Evolutionary conservation across 495 filamentous ascomycete genomes (phyloP), one percentile per base, ranked within the genome.

Genomic region (Lophiostoma macrostomum): DNA sequence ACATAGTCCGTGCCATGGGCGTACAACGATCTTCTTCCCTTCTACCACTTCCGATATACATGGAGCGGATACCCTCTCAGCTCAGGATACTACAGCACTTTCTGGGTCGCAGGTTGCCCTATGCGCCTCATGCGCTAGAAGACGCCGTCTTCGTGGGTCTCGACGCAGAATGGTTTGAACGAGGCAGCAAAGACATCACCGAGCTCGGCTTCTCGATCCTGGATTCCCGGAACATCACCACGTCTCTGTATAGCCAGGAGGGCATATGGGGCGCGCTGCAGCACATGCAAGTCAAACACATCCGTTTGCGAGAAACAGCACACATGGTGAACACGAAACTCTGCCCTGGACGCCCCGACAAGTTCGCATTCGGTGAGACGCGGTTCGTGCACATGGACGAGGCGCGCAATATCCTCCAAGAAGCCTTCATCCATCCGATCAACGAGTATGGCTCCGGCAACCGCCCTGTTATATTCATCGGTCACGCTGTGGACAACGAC

Each of bases 331-430:
- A 54, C 31, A 45, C 19, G 4, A 11, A 37, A 4, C 1, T 23
- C 1, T 40, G 50, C 29, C n/a, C 30, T 10, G 42, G 30, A 4
- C 12, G 34, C 23, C 32, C 52, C 11, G 42, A 47, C 16, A 45
- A 29, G 10, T 56, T 56, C 35, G 24, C 40, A 2, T 56, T 48
- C 23, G 42, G 52, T 1, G 41, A 8, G 5, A 48, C 52, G 3
- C 47, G 49, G 39, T 56, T 48, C 25, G 36, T 56, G 3, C 20
- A 13, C 12, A 23, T 19, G 23, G 10, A 47, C 16, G 42, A 54
- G 18, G 52, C 43, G 4, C 22, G 12, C 2, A 10, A 39, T 6
- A 5, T 56, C 12, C 42, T 56, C 12, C 5, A 34, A 0, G 25
- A 56, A 3, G 19, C 52, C 1, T 56, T 56, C 34, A 16, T 18